phyloP scores from a whole-genome alignment of 352 stramenopile species.

The Pythium myriotylum region DNA sequence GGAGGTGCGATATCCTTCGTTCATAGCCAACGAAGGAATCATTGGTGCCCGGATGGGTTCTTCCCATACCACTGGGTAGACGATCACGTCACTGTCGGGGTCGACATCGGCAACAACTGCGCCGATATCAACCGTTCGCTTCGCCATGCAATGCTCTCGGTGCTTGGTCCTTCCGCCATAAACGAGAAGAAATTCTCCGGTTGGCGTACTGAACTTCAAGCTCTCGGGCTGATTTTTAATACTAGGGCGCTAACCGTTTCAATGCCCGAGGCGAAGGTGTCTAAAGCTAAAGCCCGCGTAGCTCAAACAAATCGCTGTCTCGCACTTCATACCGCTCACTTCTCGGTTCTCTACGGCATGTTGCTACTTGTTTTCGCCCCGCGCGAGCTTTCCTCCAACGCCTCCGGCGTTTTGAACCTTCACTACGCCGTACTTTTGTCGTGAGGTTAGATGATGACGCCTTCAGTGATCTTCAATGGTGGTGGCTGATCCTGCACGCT shows the following conservation, averaged over 20 bases:
- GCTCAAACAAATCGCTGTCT: background rate
- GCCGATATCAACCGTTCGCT: conserved; percentile 14
- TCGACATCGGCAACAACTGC: background rate
- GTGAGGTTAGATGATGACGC: no score
- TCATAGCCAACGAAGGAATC: conserved; percentile 2
- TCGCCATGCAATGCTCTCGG: conserved; percentile 14
- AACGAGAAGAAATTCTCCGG: conserved; percentile 30
- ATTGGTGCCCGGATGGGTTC: background rate
- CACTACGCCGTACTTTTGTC: no score
- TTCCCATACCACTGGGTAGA: conserved; percentile 32
- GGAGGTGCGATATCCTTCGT: conserved; percentile 21
- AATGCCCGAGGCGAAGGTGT: conserved; percentile 21
- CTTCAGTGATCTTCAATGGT: conserved; percentile 1
- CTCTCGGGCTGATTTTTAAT: conserved; percentile 26
- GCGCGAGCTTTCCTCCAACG: background rate
- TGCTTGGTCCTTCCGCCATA: conserved; percentile 11
- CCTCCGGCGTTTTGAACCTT: no score
- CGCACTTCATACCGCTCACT: conserved; percentile 16
- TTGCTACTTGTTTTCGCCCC: conserved; percentile 2
- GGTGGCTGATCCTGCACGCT: background rate
- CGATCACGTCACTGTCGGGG: conserved; percentile 27
- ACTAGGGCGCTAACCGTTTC: conserved; percentile 7
- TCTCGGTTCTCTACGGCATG: background rate
- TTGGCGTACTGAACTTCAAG: conserved; percentile 13
- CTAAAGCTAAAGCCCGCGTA: conserved; percentile 3